Conservation (phyloP, 352 stramenopile species). For the Globisporangium carolinianum region DNA sequence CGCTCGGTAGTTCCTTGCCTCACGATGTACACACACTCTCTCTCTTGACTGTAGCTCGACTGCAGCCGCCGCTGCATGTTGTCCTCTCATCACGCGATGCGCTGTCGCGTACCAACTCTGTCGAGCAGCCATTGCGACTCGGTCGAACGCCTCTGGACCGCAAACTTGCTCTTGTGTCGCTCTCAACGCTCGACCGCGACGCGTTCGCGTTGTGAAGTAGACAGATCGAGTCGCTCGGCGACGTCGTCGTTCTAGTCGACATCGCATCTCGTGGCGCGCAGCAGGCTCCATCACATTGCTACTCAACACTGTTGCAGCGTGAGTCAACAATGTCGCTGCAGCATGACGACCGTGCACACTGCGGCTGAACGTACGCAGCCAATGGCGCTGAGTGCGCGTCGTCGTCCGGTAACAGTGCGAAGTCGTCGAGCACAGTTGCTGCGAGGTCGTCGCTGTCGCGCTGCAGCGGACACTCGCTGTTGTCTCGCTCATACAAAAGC, state of each 20-base stretch:
- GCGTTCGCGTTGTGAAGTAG: neutral
- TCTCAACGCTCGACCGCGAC: neutral
- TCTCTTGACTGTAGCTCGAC: too few relatives aligned
- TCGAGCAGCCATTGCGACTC: too few relatives aligned
- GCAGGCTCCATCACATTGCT: too few relatives aligned
- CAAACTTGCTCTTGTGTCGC: neutral
- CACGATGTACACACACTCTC: too few relatives aligned
- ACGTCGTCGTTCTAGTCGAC: neutral
- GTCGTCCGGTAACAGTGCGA: constrained; percentile 15
- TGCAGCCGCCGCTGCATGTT: too few relatives aligned
- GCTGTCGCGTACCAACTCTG: constrained; percentile 13
- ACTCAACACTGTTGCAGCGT: neutral
- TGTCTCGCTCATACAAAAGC: too few relatives aligned
- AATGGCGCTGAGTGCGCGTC: neutral
- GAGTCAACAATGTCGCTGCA: neutral
- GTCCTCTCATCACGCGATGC: too few relatives aligned
- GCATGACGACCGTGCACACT: constrained; percentile 3
- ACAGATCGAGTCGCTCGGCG: constrained; percentile 4
- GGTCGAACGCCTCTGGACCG: neutral
- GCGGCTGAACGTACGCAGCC: constrained; percentile 2
- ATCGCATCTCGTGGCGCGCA: too few relatives aligned
- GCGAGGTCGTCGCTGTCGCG: constrained; percentile 16
- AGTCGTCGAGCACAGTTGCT: constrained; percentile 28
- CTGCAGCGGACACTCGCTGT: too few relatives aligned
- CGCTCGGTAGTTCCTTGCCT: too few relatives aligned